A percentile compares a stretch with the other conserved stretches of the same genome.
These are phyloP conservation scores for Amborella trichopoda DNA, from an alignment of 164 flowering plant species.

Conservation along the genomic window DNA sequence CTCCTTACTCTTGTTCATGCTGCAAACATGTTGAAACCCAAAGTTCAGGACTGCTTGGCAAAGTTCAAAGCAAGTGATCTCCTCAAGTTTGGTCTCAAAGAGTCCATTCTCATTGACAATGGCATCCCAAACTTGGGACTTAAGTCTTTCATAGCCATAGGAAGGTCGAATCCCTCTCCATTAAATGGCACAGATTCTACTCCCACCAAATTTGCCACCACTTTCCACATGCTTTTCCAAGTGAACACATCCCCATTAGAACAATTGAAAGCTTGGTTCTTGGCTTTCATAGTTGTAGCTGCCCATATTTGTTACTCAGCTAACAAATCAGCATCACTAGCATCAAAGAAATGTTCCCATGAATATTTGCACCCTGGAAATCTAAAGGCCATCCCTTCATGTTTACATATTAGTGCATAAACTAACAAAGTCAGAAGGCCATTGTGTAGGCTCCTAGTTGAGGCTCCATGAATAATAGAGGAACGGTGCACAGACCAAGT, in stretches of 20 bases:
- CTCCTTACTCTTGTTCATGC: slow-evolving; percentile 14
- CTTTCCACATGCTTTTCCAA: slow-evolving; percentile 15
- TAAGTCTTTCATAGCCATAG: no score
- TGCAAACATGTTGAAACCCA: slow-evolving; percentile 14
- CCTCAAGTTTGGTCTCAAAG: slow-evolving; percentile 9
- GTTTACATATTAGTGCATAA: slow-evolving; percentile 14
- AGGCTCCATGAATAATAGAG: slow-evolving; percentile 21
- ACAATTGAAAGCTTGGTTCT: slow-evolving; percentile 27
- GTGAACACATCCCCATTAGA: slow-evolving; percentile 23
- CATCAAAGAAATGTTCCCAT: slow-evolving; percentile 26
- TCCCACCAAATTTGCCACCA: slow-evolving; percentile 3
- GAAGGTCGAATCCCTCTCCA: not conserved
- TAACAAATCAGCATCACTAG: slow-evolving; percentile 11
- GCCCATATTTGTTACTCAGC: slow-evolving; percentile 32
- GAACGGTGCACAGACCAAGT: slow-evolving; percentile 27
- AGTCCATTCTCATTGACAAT: slow-evolving; percentile 14
- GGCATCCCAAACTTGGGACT: slow-evolving; percentile 12
- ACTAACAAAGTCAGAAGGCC: slow-evolving; percentile 9
- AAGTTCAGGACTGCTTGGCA: slow-evolving; percentile 3
- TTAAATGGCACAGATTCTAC: slow-evolving; percentile 5
- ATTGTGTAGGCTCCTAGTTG: slow-evolving; percentile 12
- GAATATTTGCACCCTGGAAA: slow-evolving; percentile 19
- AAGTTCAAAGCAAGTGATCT: slow-evolving; percentile 6
- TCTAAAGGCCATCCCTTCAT: slow-evolving; percentile 14
- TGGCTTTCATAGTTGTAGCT: slow-evolving; percentile 9